Evolutionary conservation across 306 rosid genomes (phyloP).

Genomic region (Cicer pinnatifidum): DNA sequence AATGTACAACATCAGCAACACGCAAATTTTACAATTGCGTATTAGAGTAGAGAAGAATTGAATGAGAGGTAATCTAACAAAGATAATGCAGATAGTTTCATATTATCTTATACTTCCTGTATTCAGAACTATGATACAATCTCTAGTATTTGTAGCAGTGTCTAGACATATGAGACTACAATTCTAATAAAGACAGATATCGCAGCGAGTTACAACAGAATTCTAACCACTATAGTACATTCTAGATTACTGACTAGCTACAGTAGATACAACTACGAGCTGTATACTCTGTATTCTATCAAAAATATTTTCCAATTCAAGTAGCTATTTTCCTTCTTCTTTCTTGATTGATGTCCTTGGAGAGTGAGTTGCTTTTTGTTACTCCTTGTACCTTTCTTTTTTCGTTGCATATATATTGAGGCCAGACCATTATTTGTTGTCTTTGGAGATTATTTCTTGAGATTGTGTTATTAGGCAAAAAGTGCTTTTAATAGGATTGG

Average conservation of each 20-base stretch:
- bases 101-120: background rate
- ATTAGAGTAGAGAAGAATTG: background rate
- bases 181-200: background rate
- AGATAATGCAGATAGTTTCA: background rate
- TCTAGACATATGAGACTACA: too few species aligned
- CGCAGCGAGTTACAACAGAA: background rate
- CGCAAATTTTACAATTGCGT: background rate
- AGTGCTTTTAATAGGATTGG: conserved; percentile 3
- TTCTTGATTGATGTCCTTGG: background rate
- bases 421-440: background rate
- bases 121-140: background rate
- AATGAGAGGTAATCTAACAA: background rate
- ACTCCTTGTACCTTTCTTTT: background rate
- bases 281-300: background rate
- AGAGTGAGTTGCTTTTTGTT: background rate
- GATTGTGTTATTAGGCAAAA: background rate
- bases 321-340: background rate
- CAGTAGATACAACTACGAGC: background rate
- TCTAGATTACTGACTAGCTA: background rate
- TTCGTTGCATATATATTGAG: background rate
- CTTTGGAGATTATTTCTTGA: conserved; percentile 11
- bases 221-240: background rate
- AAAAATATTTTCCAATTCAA: background rate
- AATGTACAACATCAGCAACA: background rate
- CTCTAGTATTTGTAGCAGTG: background rate